Evolutionary conservation across 2,329 filamentous ascomycete genomes (phyloP).

Genomic region (Trichoderma harzianum): DNA sequence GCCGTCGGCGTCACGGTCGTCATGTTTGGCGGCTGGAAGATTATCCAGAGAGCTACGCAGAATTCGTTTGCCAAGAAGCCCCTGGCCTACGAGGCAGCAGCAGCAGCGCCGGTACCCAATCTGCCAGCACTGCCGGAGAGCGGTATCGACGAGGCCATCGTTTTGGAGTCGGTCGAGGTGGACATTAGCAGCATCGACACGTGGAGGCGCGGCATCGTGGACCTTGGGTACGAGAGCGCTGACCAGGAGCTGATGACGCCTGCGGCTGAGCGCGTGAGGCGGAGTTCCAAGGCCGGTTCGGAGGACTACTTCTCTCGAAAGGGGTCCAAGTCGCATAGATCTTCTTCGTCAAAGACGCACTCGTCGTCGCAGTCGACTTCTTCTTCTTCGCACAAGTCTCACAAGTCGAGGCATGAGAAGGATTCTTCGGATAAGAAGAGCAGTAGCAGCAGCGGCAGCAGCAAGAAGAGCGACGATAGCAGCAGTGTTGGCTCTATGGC

Average conservation of each 20-base stretch:
- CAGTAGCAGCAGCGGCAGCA: not conserved
- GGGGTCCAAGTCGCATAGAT: conserved; percentile 33
- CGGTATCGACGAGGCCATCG: conserved; percentile 52
- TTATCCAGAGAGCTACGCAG: conserved; percentile 77
- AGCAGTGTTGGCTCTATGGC: conserved; percentile 39
- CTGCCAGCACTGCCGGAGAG: conserved; percentile 30
- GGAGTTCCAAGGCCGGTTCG: conserved; percentile 27
- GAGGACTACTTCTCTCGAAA: conserved; percentile 39
- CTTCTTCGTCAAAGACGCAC: conserved; percentile 26
- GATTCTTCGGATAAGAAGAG: conserved; percentile 22
- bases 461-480: conserved; percentile 13
- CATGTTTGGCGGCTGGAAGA: conserved; percentile 95
- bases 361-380: conserved; percentile 23
- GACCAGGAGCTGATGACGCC: conserved; percentile 58
- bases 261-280: conserved; percentile 44
- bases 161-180: conserved; percentile 55
- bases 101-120: conserved; percentile 23
- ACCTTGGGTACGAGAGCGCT: conserved; percentile 41
- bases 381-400: conserved; percentile 24
- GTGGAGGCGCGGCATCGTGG: conserved; percentile 55
- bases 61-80: conserved; percentile 28
- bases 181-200: conserved; percentile 57
- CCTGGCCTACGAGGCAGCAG: conserved; percentile 29
- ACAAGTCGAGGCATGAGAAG: conserved; percentile 31
- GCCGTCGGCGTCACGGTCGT: conserved; percentile 92